A percentile compares a stretch with the other conserved stretches of the same genome.
These are phyloP conservation scores for Mycena leptocephala DNA, from an alignment of 768 basidiomycete species.

Conservation along the genomic window DNA sequence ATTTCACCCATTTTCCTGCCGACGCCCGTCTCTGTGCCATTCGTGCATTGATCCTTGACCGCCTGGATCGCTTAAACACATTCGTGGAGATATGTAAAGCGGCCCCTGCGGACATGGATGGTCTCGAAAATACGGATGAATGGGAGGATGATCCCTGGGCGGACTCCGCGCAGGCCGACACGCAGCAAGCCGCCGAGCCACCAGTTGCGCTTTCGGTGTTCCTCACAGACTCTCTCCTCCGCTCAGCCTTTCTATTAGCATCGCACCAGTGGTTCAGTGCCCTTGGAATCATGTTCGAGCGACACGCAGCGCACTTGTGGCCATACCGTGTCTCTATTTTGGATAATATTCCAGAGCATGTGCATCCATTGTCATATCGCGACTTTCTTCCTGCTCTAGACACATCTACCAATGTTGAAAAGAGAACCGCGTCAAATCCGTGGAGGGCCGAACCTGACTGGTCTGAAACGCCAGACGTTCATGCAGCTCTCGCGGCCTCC, in stretches of 20 bases:
- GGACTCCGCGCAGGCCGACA: slow-evolving; percentile 58
- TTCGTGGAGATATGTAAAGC: slow-evolving; percentile 74
- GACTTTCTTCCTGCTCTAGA: slow-evolving; percentile 79
- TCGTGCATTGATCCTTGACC: slow-evolving; percentile 77
- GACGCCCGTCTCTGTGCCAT: slow-evolving; percentile 79
- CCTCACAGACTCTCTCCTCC: slow-evolving; percentile 70
- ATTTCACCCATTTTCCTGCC: slow-evolving; percentile 71
- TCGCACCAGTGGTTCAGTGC: slow-evolving; percentile 72
- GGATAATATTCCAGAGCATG: slow-evolving; percentile 82
- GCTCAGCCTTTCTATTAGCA: slow-evolving; percentile 78
- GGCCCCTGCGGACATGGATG: slow-evolving; percentile 53
- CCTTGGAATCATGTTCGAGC: slow-evolving; percentile 70
- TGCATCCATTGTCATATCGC: slow-evolving; percentile 73
- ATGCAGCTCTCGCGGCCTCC: slow-evolving; percentile 48
- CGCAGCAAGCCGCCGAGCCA: slow-evolving; percentile 50
- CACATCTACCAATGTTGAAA: slow-evolving; percentile 61
- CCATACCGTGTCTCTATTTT: slow-evolving; percentile 81
- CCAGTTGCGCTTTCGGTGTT: slow-evolving; percentile 76
- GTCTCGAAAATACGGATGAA: slow-evolving; percentile 71
- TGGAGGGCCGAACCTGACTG: slow-evolving; percentile 76
- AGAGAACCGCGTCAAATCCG: slow-evolving; percentile 41
- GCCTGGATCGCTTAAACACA: slow-evolving; percentile 82
- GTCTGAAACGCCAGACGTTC: slow-evolving; percentile 67
- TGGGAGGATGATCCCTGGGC: slow-evolving; percentile 90
- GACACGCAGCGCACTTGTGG: slow-evolving; percentile 74